Conservation (phyloP, 2,329 filamentous ascomycete genomes). For the Dactylellina drechsleri region DNA sequence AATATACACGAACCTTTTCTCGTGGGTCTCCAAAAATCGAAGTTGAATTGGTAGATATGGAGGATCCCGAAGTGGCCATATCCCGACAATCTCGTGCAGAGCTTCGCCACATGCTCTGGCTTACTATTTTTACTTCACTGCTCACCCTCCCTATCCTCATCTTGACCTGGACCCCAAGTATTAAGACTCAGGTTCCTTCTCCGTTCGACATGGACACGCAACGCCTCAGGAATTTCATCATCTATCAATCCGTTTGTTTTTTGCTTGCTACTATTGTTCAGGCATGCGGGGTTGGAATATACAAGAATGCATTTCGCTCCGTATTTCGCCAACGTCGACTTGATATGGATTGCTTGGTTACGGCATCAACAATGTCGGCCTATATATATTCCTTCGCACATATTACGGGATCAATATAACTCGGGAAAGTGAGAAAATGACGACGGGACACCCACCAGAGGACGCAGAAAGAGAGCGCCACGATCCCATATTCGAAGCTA, state of each 20-base stretch:
- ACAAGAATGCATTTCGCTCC: slow-evolving; percentile 68
- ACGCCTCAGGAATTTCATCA: slow-evolving; percentile 32
- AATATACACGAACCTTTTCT: slow-evolving; percentile 39
- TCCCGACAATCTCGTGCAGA: slow-evolving; percentile 13
- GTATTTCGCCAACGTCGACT: slow-evolving; percentile 70
- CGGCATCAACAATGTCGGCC: slow-evolving; percentile 73
- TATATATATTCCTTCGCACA: slow-evolving; percentile 72
- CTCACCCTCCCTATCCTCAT: slow-evolving; percentile 74
- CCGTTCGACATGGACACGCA: slow-evolving; percentile 20
- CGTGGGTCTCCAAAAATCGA: slow-evolving; percentile 6
- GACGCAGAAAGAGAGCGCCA: slow-evolving; percentile 57
- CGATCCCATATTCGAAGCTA: slow-evolving; percentile 70
- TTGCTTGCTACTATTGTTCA: slow-evolving; percentile 67
- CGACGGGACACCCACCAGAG: slow-evolving; percentile 60
- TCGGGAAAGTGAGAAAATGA: slow-evolving; percentile 57
- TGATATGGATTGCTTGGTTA: slow-evolving; percentile 76
- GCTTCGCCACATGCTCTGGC: slow-evolving; percentile 12
- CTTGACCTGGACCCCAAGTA: slow-evolving; percentile 70
- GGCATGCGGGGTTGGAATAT: slow-evolving; percentile 64
- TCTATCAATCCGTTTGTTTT: slow-evolving; percentile 61
- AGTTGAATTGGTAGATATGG: slow-evolving; percentile 20
- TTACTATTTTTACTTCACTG: slow-evolving; percentile 67
- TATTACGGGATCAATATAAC: slow-evolving; percentile 64
- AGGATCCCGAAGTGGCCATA: slow-evolving; percentile 25
- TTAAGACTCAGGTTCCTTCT: slow-evolving; percentile 28